Percentiles rank a stretch among this genome's conserved stretches.
These are phyloP conservation scores for Papiliotrema laurentii DNA, from an alignment of 1,284 basidiomycete species.

Conservation along the genomic window DNA sequence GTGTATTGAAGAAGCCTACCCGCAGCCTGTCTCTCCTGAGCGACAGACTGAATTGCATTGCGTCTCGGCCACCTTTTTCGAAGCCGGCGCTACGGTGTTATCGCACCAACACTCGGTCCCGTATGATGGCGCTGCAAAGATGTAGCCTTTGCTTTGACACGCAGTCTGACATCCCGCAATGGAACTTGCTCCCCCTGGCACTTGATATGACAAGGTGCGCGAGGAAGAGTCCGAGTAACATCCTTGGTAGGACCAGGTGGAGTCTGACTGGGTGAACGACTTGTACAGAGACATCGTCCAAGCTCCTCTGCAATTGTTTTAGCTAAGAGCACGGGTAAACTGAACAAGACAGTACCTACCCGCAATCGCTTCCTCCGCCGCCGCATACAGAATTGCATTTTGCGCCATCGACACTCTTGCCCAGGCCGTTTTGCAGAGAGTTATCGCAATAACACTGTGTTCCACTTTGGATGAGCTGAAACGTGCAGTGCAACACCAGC, in stretches of 20 bases:
- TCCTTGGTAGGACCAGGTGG: neutral
- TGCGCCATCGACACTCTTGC: neutral
- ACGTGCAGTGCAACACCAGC: too few species aligned
- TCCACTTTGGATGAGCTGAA: too few species aligned
- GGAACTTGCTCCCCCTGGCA: neutral
- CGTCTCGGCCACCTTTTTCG: neutral
- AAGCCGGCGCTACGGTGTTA: neutral
- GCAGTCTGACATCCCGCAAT: neutral
- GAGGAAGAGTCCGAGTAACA: neutral
- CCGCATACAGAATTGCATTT: neutral
- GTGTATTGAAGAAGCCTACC: neutral
- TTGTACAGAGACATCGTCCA: constrained; percentile 2
- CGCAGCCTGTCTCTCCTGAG: neutral
- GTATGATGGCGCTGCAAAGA: neutral
- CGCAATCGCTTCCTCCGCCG: neutral
- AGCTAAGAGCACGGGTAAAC: neutral
- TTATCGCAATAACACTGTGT: neutral
- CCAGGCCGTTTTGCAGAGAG: neutral
- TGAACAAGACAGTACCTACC: too few species aligned
- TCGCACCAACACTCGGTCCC: neutral
- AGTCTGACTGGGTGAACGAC: neutral
- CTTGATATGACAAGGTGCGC: neutral
- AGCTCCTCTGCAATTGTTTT: neutral
- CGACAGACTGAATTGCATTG: neutral
- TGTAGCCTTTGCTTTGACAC: neutral